Evolutionary conservation across 2,329 filamentous ascomycete genomes (phyloP).

Genomic region (Fusarium fujikuroi): DNA sequence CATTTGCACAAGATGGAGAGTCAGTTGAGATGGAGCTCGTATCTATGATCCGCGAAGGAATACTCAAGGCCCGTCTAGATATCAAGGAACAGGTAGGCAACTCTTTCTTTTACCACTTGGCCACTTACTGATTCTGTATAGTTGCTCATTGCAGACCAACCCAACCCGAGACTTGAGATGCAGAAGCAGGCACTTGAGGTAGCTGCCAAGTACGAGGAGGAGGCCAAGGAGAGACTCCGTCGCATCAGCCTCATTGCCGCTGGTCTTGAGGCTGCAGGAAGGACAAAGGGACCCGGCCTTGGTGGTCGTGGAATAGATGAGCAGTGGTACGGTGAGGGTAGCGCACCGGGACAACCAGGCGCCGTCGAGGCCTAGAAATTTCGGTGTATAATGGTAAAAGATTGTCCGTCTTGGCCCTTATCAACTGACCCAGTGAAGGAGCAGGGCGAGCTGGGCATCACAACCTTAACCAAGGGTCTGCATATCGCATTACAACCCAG

Average conservation of each 20-base stretch:
- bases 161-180: slow-evolving; percentile 73
- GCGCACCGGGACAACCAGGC: slow-evolving; percentile 2
- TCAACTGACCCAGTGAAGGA: not conserved
- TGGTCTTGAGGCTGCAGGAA: slow-evolving; percentile 72
- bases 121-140: slow-evolving; percentile 46
- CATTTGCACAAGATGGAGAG: slow-evolving; percentile 74
- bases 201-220: slow-evolving; percentile 76
- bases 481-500: slow-evolving; percentile 28
- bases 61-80: slow-evolving; percentile 84
- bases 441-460: not conserved
- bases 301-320: slow-evolving; percentile 43
- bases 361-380: slow-evolving; percentile 21
- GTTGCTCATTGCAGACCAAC: slow-evolving; percentile 78
- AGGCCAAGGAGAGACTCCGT: slow-evolving; percentile 79
- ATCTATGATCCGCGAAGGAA: slow-evolving; percentile 77
- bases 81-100: slow-evolving; percentile 75
- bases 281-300: slow-evolving; percentile 33
- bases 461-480: slow-evolving; percentile 21
- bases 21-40: slow-evolving; percentile 80
- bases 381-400: not conserved
- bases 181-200: slow-evolving; percentile 76
- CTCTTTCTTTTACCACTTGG: not conserved
- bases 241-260: slow-evolving; percentile 80
- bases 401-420: not conserved
- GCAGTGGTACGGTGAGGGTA: slow-evolving; percentile 49